A percentile compares a stretch with the other conserved stretches of the same genome.
Conservation (phyloP, 2,329 filamentous ascomycete species). For the Macrophomina tecta region DNA sequence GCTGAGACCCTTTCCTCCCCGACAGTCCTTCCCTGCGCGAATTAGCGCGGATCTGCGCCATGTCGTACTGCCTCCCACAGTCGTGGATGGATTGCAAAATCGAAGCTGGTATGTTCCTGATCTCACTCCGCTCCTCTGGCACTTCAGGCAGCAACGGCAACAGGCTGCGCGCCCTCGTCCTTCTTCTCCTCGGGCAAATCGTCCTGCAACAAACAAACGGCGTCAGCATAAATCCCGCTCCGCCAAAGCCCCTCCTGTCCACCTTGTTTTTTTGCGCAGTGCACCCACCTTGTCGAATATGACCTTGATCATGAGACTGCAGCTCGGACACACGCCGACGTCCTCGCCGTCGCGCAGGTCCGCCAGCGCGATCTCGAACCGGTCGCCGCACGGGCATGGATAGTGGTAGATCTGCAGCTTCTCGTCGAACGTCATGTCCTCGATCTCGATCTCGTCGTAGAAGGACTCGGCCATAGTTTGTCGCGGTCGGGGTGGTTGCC, state of each 20-base stretch:
- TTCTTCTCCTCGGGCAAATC: constrained; percentile 55
- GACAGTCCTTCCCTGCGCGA: background rate
- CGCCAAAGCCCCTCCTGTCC: background rate
- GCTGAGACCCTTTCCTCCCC: too few species aligned
- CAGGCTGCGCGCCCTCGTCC: constrained; percentile 35
- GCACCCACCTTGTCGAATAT: constrained; percentile 81
- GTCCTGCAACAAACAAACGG: constrained; percentile 43
- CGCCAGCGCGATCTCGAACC: constrained; percentile 86
- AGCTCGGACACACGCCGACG: constrained; percentile 96
- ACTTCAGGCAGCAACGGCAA: constrained; percentile 49
- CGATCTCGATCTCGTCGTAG: constrained; percentile 97
- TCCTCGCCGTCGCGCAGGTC: constrained; percentile 90
- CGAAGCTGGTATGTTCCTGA: too few species aligned
- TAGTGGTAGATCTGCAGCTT: constrained; percentile 89
- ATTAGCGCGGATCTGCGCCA: too few species aligned
- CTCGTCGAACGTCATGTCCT: constrained; percentile 92
- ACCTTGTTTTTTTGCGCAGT: too few species aligned
- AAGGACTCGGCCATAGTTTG: constrained; percentile 64
- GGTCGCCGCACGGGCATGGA: constrained; percentile 95
- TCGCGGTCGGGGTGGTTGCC: background rate
- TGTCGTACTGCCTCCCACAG: too few species aligned
- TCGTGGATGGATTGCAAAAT: too few species aligned
- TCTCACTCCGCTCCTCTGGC: too few species aligned
- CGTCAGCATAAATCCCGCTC: background rate
- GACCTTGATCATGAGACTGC: constrained; percentile 93